These are phyloP conservation scores for Paracoccidioides lutzii DNA, from an alignment of 2,329 filamentous ascomycete genomes.

Conservation along the genomic window DNA sequence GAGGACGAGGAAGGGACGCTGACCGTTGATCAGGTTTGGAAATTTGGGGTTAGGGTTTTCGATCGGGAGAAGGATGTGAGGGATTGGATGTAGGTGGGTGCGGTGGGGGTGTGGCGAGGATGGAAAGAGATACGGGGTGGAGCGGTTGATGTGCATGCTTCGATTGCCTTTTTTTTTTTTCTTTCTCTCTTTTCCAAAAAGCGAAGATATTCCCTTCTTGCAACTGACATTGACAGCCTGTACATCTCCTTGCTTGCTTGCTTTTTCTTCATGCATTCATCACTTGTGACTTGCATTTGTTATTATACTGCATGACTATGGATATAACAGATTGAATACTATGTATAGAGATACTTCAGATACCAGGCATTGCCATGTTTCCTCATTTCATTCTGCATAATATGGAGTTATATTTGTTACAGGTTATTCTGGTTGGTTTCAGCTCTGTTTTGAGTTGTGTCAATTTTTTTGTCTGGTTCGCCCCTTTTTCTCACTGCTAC, in stretches of 20 bases:
- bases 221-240: not conserved
- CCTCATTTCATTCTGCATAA: too few relatives aligned
- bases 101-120: not conserved
- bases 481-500: too few relatives aligned
- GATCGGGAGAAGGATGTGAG: slow-evolving; percentile 21
- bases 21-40: slow-evolving; percentile 33
- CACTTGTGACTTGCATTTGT: not conserved
- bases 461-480: too few relatives aligned
- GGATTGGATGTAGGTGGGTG: not conserved
- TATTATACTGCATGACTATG: not conserved
- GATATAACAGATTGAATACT: not conserved
- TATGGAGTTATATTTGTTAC: too few relatives aligned
- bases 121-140: too few relatives aligned
- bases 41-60: slow-evolving; percentile 29
- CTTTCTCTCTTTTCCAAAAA: not conserved
- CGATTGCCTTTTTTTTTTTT: not conserved
- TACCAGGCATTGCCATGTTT: not conserved
- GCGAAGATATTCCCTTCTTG: not conserved
- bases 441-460: too few relatives aligned
- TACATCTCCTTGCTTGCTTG: too few relatives aligned
- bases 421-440: too few relatives aligned
- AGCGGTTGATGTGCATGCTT: too few relatives aligned
- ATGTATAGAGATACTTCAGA: not conserved
- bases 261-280: not conserved
- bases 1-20: slow-evolving; percentile 24